Evolutionary conservation across 2,329 filamentous ascomycete species (phyloP), one percentile per base, ranked within the genome.

Genomic region (Talaromyces funiculosus): DNA sequence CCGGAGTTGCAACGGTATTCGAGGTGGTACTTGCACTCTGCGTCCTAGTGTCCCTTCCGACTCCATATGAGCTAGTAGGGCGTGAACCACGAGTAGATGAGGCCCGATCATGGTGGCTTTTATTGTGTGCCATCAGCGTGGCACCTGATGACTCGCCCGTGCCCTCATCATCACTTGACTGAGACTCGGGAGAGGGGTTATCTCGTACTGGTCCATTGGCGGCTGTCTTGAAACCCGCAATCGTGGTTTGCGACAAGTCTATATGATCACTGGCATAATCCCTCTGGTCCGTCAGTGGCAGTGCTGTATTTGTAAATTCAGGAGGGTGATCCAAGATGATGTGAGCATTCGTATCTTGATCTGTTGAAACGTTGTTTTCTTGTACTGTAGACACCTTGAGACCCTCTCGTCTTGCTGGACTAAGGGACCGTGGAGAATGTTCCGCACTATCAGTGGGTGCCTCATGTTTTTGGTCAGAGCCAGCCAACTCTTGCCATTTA

Each of bases 401-500:
- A 62, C 40, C 42, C 59, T 57, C 29, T 8, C 24, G 61, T n/a
- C 53, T 49, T 16, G 66, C 65, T 10, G 72, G 72, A 54, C 72
- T 75, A 31, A 65, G 67, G n/a, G 73, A 72, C 40, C 73, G 70
- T 61, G 73, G 72, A 26, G 73, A 75, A 18, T 72, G 61, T 14
- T 68, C 63, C 5, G 62, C 65, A 45, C 67, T 6, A 60, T 29
- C 59, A 64, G 54, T 26, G 20, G 45, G 14, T 12, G 33, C n/a
- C 26, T 35, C 6, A 18, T 53, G 7, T 64, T 61, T 64, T 40
- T 68, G 64, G 59, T 75, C 71, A 24, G 68, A 53, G 14, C 73
- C 71, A 43, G 72, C 69, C 35, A 76, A 64, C 31, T 70, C 66
- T 37, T 74, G 73, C 82, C 95, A 97, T 5, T 87, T 80, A 2